These are phyloP conservation scores for Globisporangium uncinulatum DNA, from an alignment of 352 stramenopile species.

Conservation along the genomic window DNA sequence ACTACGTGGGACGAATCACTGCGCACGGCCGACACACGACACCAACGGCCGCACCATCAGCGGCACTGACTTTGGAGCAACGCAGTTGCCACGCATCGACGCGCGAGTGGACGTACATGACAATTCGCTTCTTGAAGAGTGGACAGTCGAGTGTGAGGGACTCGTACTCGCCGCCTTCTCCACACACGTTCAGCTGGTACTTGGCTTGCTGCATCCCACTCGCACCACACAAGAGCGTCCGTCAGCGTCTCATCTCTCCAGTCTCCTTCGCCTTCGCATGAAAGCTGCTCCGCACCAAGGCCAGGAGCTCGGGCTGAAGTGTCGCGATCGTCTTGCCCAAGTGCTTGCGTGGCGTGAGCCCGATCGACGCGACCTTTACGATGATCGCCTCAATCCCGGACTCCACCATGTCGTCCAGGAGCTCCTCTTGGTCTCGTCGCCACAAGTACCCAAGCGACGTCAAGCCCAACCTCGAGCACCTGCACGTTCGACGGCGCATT, in stretches of 20 bases:
- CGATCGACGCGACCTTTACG: slow-evolving; percentile 96
- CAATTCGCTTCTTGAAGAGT: slow-evolving; percentile 92
- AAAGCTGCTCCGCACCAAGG: slow-evolving; percentile 45
- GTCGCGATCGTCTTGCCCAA: slow-evolving; percentile 82
- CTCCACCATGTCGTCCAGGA: slow-evolving; percentile 95
- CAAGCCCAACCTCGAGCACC: slow-evolving; percentile 91
- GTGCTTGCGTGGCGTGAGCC: slow-evolving; percentile 80
- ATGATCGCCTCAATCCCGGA: slow-evolving; percentile 93
- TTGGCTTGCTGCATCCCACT: slow-evolving; percentile 73
- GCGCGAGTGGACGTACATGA: slow-evolving; percentile 49
- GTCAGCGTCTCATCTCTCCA: neutral
- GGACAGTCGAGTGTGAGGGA: slow-evolving; percentile 97
- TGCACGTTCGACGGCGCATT: slow-evolving; percentile 10
- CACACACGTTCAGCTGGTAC: slow-evolving; percentile 97
- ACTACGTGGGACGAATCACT: slow-evolving; percentile 91
- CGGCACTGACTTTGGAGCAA: neutral
- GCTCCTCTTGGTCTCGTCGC: slow-evolving; percentile 86
- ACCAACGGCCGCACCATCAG: neutral
- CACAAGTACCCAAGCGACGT: slow-evolving; percentile 96
- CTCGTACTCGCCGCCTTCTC: slow-evolving; percentile 99
- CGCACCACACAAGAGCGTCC: neutral
- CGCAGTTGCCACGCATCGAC: neutral
- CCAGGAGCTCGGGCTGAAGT: slow-evolving; percentile 87
- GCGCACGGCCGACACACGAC: slow-evolving; percentile 1
- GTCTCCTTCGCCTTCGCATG: neutral